These are phyloP conservation scores for Immersiella caudata DNA, from an alignment of 495 filamentous ascomycete species.

Conservation along the genomic window DNA sequence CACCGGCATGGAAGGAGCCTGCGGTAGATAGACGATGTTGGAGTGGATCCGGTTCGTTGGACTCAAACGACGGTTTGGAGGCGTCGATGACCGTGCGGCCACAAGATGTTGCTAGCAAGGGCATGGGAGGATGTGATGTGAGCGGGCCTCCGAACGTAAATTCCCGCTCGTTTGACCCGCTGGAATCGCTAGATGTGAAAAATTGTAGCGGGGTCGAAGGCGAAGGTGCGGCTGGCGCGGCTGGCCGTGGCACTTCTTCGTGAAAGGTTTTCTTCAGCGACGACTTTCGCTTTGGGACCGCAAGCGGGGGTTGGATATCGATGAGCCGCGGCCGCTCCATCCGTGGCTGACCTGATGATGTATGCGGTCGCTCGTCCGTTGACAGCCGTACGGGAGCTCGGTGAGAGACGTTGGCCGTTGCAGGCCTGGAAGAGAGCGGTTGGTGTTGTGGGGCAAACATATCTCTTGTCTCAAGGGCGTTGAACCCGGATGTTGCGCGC, in stretches of 20 bases:
- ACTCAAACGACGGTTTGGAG: slow-evolving; percentile 24
- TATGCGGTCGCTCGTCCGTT: slow-evolving; percentile 21
- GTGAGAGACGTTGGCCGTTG: neutral
- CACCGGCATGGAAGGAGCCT: neutral
- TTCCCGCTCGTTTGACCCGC: neutral
- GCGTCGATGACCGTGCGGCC: slow-evolving; percentile 31
- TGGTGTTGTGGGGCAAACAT: neutral
- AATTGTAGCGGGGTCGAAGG: neutral
- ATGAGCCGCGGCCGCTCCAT: slow-evolving; percentile 30
- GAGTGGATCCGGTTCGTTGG: slow-evolving; percentile 1
- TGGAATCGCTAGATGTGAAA: neutral
- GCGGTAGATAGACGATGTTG: slow-evolving; percentile 6
- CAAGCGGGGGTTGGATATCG: slow-evolving; percentile 30
- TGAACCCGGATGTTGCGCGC: neutral
- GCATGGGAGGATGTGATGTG: slow-evolving; percentile 1
- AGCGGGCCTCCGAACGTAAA: neutral
- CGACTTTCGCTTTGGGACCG: slow-evolving; percentile 22
- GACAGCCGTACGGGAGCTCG: neutral
- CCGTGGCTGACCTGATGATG: slow-evolving; percentile 15
- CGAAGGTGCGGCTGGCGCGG: neutral
- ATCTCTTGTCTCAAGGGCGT: neutral
- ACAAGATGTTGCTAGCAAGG: slow-evolving; percentile 20
- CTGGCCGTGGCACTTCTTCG: neutral
- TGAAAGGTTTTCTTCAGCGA: slow-evolving; percentile 15
- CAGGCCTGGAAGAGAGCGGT: neutral